A percentile compares a stretch with the other conserved stretches of the same genome.
Evolutionary conservation across 345 rosid genomes (phyloP).

Genomic region (Brassica cretica): DNA sequence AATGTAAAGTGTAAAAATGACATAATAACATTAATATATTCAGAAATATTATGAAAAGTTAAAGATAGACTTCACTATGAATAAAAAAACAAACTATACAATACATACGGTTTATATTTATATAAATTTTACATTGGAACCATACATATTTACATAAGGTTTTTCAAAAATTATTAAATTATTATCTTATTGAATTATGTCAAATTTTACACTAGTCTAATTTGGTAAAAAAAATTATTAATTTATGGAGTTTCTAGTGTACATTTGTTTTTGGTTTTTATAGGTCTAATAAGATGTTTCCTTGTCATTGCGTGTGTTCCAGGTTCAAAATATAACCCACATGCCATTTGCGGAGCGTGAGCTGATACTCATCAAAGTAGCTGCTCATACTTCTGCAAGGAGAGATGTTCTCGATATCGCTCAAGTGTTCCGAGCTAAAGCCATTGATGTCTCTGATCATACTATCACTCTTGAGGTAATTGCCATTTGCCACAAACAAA

Average conservation of each 20-base stretch:
- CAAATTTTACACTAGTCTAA: too few relatives aligned
- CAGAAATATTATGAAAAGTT: too few relatives aligned
- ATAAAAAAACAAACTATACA: too few relatives aligned
- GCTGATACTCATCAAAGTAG: slow-evolving; percentile 68
- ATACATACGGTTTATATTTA: too few relatives aligned
- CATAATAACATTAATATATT: too few relatives aligned
- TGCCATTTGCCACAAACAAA: background rate
- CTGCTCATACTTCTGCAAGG: slow-evolving; percentile 59
- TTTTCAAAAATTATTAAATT: too few relatives aligned
- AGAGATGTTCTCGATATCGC: slow-evolving; percentile 77
- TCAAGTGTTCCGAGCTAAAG: slow-evolving; percentile 60
- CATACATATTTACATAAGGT: too few relatives aligned
- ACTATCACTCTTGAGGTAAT: slow-evolving; percentile 73
- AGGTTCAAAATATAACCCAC: slow-evolving; percentile 63
- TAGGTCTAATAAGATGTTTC: slow-evolving; percentile 4
- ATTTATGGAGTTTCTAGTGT: background rate
- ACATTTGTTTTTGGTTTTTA: background rate
- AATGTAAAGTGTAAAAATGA: too few relatives aligned
- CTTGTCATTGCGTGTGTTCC: slow-evolving; percentile 4
- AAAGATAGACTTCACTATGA: too few relatives aligned
- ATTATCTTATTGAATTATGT: too few relatives aligned
- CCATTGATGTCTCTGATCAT: slow-evolving; percentile 72
- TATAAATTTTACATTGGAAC: too few relatives aligned
- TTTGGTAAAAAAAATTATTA: too few relatives aligned
- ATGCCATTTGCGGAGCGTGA: slow-evolving; percentile 75